These are phyloP conservation scores for Entonaema liquescens DNA, from an alignment of 495 filamentous ascomycete species.

Conservation along the genomic window DNA sequence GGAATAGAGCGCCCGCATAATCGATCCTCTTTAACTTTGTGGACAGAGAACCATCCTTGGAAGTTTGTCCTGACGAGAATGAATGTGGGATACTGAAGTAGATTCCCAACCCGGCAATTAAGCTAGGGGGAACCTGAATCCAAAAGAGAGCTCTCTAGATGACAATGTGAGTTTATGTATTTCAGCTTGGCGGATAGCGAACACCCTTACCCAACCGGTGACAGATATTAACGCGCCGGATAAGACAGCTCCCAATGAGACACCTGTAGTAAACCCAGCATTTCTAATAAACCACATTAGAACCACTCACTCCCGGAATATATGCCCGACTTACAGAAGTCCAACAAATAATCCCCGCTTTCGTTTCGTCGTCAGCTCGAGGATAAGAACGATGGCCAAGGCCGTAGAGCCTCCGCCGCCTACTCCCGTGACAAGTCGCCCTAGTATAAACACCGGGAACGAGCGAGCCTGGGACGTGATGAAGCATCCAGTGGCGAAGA, in stretches of 20 bases:
- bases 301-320: background rate
- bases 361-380: constrained; percentile 70
- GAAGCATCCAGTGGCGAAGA: constrained; percentile 69
- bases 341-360: constrained; percentile 75
- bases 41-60: constrained; percentile 37
- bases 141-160: constrained; percentile 73
- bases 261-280: constrained; percentile 70
- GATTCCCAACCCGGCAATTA: constrained; percentile 65
- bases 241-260: constrained; percentile 74
- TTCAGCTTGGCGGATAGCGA: background rate
- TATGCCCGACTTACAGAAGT: constrained; percentile 57
- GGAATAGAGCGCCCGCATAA: constrained; percentile 69
- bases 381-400: constrained; percentile 71
- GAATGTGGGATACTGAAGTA: constrained; percentile 66
- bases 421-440: constrained; percentile 68
- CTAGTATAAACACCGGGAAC: constrained; percentile 70
- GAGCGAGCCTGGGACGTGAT: constrained; percentile 65
- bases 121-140: constrained; percentile 66
- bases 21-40: constrained; percentile 69
- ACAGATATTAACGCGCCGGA: constrained; percentile 69
- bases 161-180: constrained; percentile 3
- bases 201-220: constrained; percentile 71
- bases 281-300: constrained; percentile 32
- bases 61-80: constrained; percentile 43
- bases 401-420: constrained; percentile 74